Evolutionary conservation across 257 asterid genomes (phyloP).

Genomic region (Scutellaria baicalensis): DNA sequence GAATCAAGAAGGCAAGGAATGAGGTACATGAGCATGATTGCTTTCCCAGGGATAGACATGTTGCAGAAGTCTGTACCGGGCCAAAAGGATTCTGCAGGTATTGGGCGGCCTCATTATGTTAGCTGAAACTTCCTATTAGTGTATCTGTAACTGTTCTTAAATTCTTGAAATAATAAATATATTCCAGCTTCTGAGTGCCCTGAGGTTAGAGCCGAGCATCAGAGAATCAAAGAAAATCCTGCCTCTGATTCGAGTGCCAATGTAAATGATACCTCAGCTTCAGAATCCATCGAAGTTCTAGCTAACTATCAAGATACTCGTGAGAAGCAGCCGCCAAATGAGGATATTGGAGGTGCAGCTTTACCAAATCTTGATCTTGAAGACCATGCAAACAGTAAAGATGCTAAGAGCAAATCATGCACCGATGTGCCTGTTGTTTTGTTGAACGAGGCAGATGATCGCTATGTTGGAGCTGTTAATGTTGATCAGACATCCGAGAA

Average conservation of each 20-base stretch:
- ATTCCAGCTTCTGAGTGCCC: constrained; percentile 19
- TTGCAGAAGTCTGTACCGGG: constrained; percentile 54
- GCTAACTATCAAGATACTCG: constrained; percentile 5
- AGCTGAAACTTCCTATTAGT: neutral
- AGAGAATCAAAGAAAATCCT: constrained; percentile 1
- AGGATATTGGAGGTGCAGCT: constrained; percentile 3
- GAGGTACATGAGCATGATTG: constrained; percentile 71
- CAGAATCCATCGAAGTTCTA: constrained; percentile 1
- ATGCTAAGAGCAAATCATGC: constrained; percentile 18
- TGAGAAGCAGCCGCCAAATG: neutral
- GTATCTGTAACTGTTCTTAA: neutral
- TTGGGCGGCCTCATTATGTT: neutral
- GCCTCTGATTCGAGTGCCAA: constrained; percentile 10
- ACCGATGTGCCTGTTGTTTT: neutral
- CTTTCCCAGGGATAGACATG: constrained; percentile 75
- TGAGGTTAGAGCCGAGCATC: constrained; percentile 19
- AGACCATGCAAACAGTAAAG: neutral
- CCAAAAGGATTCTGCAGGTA: constrained; percentile 43
- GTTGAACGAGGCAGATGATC: constrained; percentile 1
- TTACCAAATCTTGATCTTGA: constrained; percentile 2
- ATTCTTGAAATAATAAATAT: neutral
- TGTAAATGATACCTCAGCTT: too few species aligned
- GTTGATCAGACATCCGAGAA: neutral
- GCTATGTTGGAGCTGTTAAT: neutral
- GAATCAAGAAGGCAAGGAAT: constrained; percentile 58